Evolutionary conservation across 129 eudicot genomes (phyloP), one percentile per base, ranked within the genome.

Genomic region (Tagetes erecta): DNA sequence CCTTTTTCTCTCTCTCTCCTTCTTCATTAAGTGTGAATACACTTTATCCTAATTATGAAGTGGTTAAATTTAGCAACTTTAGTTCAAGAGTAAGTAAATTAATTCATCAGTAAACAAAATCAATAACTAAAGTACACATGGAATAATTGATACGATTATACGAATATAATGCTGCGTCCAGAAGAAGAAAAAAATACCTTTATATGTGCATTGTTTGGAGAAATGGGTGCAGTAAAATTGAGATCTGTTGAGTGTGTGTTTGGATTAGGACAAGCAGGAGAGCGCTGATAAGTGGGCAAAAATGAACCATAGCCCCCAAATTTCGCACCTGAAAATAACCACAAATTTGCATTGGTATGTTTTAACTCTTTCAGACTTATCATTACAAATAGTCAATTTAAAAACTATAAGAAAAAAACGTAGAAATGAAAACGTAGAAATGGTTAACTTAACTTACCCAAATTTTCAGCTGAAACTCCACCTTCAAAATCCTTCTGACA

Each of bases 401-500:
- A 49, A 49, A 20, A 20, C 27, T 20, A 20, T 20, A 20, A 20
- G 27, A 20, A 20, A 20, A 20, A 20, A 49, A 11, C 1, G 3
- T 47, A 49, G 10, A 1, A 52, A 52, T n/a, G 4, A 51, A 12
- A 49, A 3, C n/a, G 31, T 40, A 70, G 11, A 46, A 9, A 68
- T 47, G 5, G 70, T 78, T 12, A 53, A 49, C 6, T 65, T 64
- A 41, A 82, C 91, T 85, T 82, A 91, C 97, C 99, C 86, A 94
- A 77, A 75, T 91, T 94, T 83, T 94, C 99, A 56, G 94, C 90
- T 41, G 97, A 86, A 69, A 83, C 87, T 70, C 86, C 97, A 64
- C 94, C 97, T 84, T 94, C 99, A 73, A 94, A 94, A 78, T 91
- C 99, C 79, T 88, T 94, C 76, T 85, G 91, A 71, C 90, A 88